A percentile compares a stretch with the other conserved stretches of the same genome.
phyloP scores from a whole-genome alignment of 148 eudicot species.

The Dysphania ambrosioides region DNA sequence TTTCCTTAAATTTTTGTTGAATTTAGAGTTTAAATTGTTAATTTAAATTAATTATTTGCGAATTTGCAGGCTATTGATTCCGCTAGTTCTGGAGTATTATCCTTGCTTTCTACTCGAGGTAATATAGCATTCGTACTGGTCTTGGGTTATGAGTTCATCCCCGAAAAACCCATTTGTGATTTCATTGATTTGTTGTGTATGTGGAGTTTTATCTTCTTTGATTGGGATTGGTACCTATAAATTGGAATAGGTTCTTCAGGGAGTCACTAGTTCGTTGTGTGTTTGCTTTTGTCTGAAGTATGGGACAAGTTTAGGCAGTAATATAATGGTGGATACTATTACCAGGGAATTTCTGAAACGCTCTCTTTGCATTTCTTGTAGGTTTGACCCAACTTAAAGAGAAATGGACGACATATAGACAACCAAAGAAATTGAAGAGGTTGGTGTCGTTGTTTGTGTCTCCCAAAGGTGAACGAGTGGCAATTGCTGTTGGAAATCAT shows the following conservation, averaged over 20 bases:
- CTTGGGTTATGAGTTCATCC: too few species aligned
- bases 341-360: slow-evolving; percentile 6
- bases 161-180: too few species aligned
- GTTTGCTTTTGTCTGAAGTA: too few species aligned
- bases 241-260: not conserved
- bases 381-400: slow-evolving; percentile 73
- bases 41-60: slow-evolving; percentile 10
- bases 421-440: slow-evolving; percentile 54
- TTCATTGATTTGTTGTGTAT: not conserved
- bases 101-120: slow-evolving; percentile 61
- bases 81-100: slow-evolving; percentile 43
- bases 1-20: not conserved
- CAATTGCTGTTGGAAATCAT: slow-evolving; percentile 66
- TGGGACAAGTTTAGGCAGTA: too few species aligned
- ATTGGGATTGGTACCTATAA: not conserved
- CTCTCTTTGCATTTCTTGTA: slow-evolving; percentile 31
- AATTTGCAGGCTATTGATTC: slow-evolving; percentile 45
- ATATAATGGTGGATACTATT: too few species aligned
- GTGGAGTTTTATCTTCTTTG: not conserved
- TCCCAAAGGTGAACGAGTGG: slow-evolving; percentile 69
- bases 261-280: too few species aligned
- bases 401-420: slow-evolving; percentile 58
- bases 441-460: slow-evolving; percentile 73
- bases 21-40: not conserved
- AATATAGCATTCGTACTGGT: too few species aligned